Conservation (phyloP, 495 filamentous ascomycete genomes). For the Xylaria cubensis region DNA sequence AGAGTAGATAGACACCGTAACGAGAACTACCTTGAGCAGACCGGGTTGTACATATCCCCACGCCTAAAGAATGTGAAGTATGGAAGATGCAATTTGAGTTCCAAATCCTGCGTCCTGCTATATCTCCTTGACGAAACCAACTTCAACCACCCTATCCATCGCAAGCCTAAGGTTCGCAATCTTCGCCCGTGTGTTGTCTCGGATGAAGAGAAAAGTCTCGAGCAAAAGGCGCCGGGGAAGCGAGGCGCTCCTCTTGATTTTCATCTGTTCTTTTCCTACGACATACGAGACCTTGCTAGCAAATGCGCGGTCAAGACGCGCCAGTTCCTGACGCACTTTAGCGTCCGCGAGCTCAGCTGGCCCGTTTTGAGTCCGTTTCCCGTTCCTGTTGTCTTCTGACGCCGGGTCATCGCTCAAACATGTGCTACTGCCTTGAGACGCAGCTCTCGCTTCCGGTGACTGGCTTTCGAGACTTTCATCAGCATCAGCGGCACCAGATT, state of each 20-base stretch:
- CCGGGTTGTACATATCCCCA: neutral
- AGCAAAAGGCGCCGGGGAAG: conserved; percentile 56
- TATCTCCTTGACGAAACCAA: conserved; percentile 75
- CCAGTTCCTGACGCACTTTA: conserved; percentile 51
- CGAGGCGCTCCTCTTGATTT: conserved; percentile 53
- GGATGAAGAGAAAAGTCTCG: conserved; percentile 67
- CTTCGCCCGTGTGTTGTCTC: conserved; percentile 72
- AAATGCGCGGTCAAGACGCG: conserved; percentile 62
- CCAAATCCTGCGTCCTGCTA: conserved; percentile 16
- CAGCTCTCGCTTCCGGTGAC: conserved; percentile 21
- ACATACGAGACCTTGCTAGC: conserved; percentile 70
- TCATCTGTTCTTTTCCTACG: conserved; percentile 76
- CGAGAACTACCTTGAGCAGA: neutral
- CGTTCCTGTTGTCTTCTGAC: conserved; percentile 9
- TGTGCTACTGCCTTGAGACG: conserved; percentile 7
- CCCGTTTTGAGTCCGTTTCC: conserved; percentile 9
- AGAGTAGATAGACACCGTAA: neutral
- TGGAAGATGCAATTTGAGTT: neutral
- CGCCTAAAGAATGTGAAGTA: neutral
- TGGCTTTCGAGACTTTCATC: conserved; percentile 27
- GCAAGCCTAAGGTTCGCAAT: conserved; percentile 66
- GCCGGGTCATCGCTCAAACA: conserved; percentile 8
- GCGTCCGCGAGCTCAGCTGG: conserved; percentile 45
- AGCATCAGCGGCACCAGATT: conserved; percentile 33
- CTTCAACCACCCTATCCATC: conserved; percentile 68